Conservation (phyloP, 306 rosid genomes). For the Potentilla sterilis region DNA sequence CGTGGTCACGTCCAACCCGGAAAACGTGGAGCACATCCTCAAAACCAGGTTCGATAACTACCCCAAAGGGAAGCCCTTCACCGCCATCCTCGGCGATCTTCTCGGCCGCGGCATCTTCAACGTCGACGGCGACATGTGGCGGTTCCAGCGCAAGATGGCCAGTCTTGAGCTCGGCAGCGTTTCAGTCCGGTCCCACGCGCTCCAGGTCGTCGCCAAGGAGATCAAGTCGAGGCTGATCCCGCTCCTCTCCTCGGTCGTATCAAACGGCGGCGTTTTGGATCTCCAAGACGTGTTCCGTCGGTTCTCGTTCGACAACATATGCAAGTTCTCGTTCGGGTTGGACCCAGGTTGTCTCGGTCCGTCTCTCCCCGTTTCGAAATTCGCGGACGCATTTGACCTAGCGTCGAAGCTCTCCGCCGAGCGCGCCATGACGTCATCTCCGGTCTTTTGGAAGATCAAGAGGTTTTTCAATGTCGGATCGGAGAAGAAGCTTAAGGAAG, state of each 20-base stretch:
- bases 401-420: constrained; percentile 68
- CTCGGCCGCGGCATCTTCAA: constrained; percentile 83
- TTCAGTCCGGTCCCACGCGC: constrained; percentile 57
- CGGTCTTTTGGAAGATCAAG: constrained; percentile 62
- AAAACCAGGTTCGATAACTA: constrained; percentile 69
- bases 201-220: constrained; percentile 42
- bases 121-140: constrained; percentile 70
- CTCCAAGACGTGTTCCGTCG: constrained; percentile 68
- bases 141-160: constrained; percentile 79
- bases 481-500: constrained; percentile 54
- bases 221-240: constrained; percentile 54
- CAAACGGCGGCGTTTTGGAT: constrained; percentile 33
- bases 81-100: constrained; percentile 77
- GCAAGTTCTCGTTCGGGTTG: constrained; percentile 67
- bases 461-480: constrained; percentile 52
- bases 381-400: constrained; percentile 52
- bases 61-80: constrained; percentile 76
- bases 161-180: constrained; percentile 69
- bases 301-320: constrained; percentile 76
- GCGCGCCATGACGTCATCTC: constrained; percentile 58
- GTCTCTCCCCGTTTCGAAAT: constrained; percentile 40
- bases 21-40: constrained; percentile 72
- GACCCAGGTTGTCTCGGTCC: constrained; percentile 72
- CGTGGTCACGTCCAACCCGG: constrained; percentile 64
- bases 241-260: constrained; percentile 4